Evolutionary conservation across 139 green algal species (phyloP).

Genomic region (Penium margaritaceum): DNA sequence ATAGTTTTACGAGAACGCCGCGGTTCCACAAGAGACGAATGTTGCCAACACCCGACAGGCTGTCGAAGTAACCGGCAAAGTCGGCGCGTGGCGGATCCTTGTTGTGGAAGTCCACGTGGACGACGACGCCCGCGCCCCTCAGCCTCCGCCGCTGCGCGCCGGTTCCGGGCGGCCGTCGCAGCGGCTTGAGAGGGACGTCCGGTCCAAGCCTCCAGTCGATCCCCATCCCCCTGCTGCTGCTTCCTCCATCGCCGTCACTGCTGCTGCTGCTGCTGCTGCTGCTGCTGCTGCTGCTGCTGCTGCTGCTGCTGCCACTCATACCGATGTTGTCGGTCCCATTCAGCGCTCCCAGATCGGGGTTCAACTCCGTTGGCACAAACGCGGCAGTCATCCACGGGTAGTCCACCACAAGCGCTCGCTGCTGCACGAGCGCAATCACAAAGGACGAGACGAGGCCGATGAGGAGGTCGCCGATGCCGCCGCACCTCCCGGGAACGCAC

Average conservation of each 20-base stretch:
- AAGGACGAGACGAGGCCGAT: slow-evolving; percentile 9
- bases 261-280: too few relatives aligned
- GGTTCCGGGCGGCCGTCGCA: neutral
- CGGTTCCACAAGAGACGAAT: slow-evolving; percentile 5
- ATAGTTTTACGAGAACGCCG: neutral
- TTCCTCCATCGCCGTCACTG: too few relatives aligned
- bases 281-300: too few relatives aligned
- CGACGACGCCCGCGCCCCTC: neutral
- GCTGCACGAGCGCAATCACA: neutral
- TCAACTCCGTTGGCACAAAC: neutral
- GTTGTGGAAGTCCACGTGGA: neutral
- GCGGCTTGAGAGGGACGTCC: neutral
- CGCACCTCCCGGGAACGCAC: slow-evolving; percentile 2
- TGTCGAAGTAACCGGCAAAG: neutral
- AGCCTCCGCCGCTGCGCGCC: neutral
- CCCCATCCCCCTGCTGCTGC: too few relatives aligned
- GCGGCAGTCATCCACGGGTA: neutral
- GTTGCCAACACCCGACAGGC: neutral
- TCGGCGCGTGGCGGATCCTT: neutral
- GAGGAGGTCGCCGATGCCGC: slow-evolving; percentile 1
- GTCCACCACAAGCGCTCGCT: neutral
- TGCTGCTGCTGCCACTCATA: too few relatives aligned
- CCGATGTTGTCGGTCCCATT: too few relatives aligned
- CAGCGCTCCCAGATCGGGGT: too few relatives aligned
- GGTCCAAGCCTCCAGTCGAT: neutral